phyloP scores from a whole-genome alignment of 2,329 filamentous ascomycete genomes.

The Alternaria arborescens region DNA sequence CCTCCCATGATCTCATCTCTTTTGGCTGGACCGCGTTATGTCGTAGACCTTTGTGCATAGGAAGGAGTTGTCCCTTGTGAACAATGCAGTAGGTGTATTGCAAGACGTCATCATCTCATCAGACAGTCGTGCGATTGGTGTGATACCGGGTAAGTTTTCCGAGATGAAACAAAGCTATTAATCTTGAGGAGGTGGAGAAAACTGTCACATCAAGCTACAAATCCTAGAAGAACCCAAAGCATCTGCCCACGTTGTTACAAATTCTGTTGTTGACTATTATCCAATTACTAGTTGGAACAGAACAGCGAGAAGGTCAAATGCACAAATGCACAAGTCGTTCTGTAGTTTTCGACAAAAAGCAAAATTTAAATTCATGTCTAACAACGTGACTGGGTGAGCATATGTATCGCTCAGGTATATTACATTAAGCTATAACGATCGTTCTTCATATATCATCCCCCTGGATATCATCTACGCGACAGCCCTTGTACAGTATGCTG shows the following conservation, averaged over 20 bases:
- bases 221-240: not conserved
- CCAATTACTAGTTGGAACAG: not conserved
- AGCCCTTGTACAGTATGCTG: not conserved
- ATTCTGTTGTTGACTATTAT: not conserved
- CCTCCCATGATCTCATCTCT: not conserved
- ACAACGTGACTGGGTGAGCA: constrained; percentile 1
- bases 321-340: not conserved
- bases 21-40: not conserved
- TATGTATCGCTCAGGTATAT: constrained; percentile 3
- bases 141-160: not conserved
- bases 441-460: not conserved
- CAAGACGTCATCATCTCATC: not conserved
- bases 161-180: not conserved
- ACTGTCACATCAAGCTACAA: not conserved
- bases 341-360: not conserved
- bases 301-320: not conserved
- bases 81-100: not conserved
- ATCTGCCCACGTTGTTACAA: not conserved
- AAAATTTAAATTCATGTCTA: not conserved
- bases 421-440: constrained; percentile 18
- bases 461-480: not conserved
- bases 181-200: not conserved
- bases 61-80: not conserved
- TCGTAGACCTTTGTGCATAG: not conserved
- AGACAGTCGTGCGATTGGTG: not conserved